Evolutionary conservation across 768 basidiomycete species (phyloP), one percentile per base, ranked within the genome.

Genomic region (Dioszegia aurantiaca): DNA sequence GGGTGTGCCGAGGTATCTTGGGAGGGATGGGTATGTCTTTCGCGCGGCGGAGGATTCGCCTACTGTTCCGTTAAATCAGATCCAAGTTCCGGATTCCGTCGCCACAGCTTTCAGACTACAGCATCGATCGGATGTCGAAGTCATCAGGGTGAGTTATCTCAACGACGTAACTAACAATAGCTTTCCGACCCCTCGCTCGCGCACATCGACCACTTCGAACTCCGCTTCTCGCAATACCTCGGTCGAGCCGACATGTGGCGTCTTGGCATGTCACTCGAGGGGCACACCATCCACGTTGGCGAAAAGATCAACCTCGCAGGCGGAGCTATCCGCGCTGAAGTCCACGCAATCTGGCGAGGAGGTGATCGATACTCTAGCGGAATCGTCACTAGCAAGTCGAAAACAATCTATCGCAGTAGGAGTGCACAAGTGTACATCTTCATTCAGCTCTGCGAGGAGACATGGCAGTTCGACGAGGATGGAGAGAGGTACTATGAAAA

Each of bases 231-330:
- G 62, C 91, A 94, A 71, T 97, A 97, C 73, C 81, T 97, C 16
- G 94, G 93, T 16, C 84, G 95, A 44, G 90, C 88, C 60, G 95
- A 97, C 65, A 94, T 95, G 91, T 97, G 93, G 90, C 81, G 91
- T 46, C 81, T 97, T 8, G 86, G 85, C n/a, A 85, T 87, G 72
- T 82, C 86, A 49, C 81, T 97, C 16, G 85, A 86, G 26, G 86
- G 85, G 9, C 85, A 86, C 66, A 92, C 89, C 69, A 80, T 95
- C 21, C 87, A 90, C 70, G 82, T 84, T 0, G 85, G 87, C 58
- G 89, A 98, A 75, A 89, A 90, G 52, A 82, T 98, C 24, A 82
- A 83, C 1, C 91, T 95, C 72, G 84, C 92, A 33, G 90, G 89
- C 2, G 82, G 86, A 10, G 85, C 88, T 44, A 85, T 83, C 24